A percentile compares a stretch with the other conserved stretches of the same genome.
These are phyloP conservation scores for Dactylorhiza incarnata DNA, from an alignment of 106 monocot species.

Conservation along the genomic window DNA sequence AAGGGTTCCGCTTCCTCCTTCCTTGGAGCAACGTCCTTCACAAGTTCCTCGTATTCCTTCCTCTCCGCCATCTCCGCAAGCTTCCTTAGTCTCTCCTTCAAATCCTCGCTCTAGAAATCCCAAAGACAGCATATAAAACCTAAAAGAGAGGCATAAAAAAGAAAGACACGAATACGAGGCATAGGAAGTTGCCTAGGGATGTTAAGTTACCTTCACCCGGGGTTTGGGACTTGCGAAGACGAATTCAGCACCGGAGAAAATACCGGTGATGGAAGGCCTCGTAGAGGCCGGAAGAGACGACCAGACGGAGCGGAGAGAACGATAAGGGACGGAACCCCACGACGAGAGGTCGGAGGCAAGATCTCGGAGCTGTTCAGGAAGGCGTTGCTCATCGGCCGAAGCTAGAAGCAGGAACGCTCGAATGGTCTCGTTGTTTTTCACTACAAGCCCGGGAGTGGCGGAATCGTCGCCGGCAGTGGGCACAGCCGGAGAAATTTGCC, in stretches of 20 bases:
- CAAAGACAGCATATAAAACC: slow-evolving; percentile 3
- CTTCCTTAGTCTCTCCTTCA: slow-evolving; percentile 73
- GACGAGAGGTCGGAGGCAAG: slow-evolving; percentile 37
- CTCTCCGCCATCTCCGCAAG: slow-evolving; percentile 67
- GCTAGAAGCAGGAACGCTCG: slow-evolving; percentile 52
- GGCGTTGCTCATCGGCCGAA: slow-evolving; percentile 6
- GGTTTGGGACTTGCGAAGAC: slow-evolving; percentile 57
- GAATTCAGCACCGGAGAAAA: slow-evolving; percentile 49
- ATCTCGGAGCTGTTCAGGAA: slow-evolving; percentile 35
- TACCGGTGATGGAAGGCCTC: slow-evolving; percentile 48
- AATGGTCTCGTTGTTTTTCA: slow-evolving; percentile 42
- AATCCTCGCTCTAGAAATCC: slow-evolving; percentile 53
- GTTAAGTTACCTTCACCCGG: slow-evolving; percentile 40
- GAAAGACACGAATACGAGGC: not conserved
- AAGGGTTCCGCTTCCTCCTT: slow-evolving; percentile 63
- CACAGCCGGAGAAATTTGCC: not conserved
- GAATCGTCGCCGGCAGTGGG: slow-evolving; percentile 8
- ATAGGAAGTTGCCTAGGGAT: not conserved
- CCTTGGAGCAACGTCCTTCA: slow-evolving; percentile 80
- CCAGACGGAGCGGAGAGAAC: slow-evolving; percentile 54
- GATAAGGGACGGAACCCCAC: slow-evolving; percentile 31
- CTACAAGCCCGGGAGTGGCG: slow-evolving; percentile 31
- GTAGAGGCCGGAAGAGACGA: slow-evolving; percentile 24
- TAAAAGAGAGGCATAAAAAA: not conserved
- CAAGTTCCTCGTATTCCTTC: slow-evolving; percentile 76